Evolutionary conservation across 441 rosid species (phyloP).

Genomic region (Gossypium davidsonii): DNA sequence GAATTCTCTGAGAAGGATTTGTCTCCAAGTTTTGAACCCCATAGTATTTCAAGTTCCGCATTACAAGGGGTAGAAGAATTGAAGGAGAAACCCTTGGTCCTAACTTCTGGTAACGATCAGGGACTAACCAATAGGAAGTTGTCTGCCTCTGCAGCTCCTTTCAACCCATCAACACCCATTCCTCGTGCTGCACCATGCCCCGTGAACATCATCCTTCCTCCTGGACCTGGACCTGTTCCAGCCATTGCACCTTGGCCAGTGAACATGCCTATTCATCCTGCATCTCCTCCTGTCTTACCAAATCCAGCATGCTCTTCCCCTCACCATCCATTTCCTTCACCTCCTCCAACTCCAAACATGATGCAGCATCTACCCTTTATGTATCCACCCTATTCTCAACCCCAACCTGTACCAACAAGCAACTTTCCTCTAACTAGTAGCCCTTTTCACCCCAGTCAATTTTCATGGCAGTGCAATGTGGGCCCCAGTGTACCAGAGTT

Average conservation of each 20-base stretch:
- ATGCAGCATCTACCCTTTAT: conserved; percentile 81
- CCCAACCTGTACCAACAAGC: conserved; percentile 63
- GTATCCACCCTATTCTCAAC: conserved; percentile 73
- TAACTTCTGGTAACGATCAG: conserved; percentile 40
- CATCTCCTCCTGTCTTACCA: conserved; percentile 46
- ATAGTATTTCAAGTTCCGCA: conserved; percentile 17
- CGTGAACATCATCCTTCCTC: conserved; percentile 56
- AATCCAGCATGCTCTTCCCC: conserved; percentile 50
- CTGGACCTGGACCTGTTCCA: conserved; percentile 53
- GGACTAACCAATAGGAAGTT: conserved; percentile 65
- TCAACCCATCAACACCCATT: conserved; percentile 66
- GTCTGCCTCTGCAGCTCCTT: conserved; percentile 95
- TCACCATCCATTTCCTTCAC: conserved; percentile 71
- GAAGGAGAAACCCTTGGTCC: conserved; percentile 47
- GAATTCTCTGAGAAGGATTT: conserved; percentile 33
- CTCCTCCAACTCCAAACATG: conserved; percentile 88
- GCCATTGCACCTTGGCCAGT: conserved; percentile 72
- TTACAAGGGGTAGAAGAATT: conserved; percentile 38
- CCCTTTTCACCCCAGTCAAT: conserved; percentile 76
- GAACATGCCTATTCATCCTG: conserved; percentile 80
- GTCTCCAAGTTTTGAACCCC: conserved; percentile 31
- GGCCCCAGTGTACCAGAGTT: conserved; percentile 57
- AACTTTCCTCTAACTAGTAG: conserved; percentile 70
- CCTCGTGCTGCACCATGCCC: conserved; percentile 57
- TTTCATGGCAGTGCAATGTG: conserved; percentile 79